Base-by-base conservation (phyloP, 768 basidiomycete species). In the Baorangia bicolor region DNA sequence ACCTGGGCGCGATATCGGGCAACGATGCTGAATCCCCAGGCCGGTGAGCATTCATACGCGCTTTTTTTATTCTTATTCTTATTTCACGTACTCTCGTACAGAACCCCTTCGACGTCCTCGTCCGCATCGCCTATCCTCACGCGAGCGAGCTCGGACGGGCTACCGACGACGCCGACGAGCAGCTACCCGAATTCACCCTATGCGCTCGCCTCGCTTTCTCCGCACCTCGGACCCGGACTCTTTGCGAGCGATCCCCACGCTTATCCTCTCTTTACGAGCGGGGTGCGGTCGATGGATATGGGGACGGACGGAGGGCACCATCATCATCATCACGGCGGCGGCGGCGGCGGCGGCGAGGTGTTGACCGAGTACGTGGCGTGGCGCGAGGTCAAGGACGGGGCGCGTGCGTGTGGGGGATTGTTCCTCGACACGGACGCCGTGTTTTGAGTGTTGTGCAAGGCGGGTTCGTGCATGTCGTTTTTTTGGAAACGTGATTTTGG, bases 61-160 rank as follows among this genome's bases (percentile, higher is more conserved):
- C 7, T n/a, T 27, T 7, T 28, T 18, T n/a, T 8, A 8, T 27
- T 11, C 0, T 16, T 13, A 9, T 21, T 21, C 9, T 43, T 10
- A 6, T 21, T 33, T 16, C 31, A 9, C 4, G 2, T 23, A 9
- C 13, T 3, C 21, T 39, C 33, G 7, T 33, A 35, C 42, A 59
- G 57, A 34, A 51, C 54, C 8, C 30, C 49, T 2, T 53, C 57
- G 8, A 37, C 62, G 2, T 61, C 55, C 10, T 25, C 34, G 13
- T 53, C 58, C 0, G 30, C 55, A 1, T 61, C 63, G 1, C 51
- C 56, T 11, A 25, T 38, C 18, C n/a, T 51, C n/a, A 46, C 53
- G 1, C 49, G 54, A 13, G 31, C 47, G 4, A 25, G 45, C 39
- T 53, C 46, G 13, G 37, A 21, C 5, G 39, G 47, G 9, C 33